These are phyloP conservation scores for Phytophthora rubi DNA, from an alignment of 352 stramenopile species.

Conservation along the genomic window DNA sequence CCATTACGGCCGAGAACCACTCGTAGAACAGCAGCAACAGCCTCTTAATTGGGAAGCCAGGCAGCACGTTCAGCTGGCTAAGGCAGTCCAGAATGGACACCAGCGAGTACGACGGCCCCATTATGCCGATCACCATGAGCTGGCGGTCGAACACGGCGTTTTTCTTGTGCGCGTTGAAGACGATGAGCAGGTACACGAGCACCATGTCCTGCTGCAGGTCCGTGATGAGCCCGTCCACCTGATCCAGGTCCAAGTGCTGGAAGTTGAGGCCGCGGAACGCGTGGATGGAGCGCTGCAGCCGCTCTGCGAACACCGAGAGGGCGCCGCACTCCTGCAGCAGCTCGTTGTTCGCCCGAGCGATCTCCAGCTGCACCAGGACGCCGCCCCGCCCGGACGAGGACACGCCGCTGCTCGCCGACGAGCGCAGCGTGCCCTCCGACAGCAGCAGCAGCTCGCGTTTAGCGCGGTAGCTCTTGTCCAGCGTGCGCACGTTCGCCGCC, in stretches of 20 bases:
- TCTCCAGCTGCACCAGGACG: constrained; percentile 56
- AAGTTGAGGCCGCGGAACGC: constrained; percentile 77
- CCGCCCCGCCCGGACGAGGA: constrained; percentile 22
- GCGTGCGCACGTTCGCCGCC: constrained; percentile 53
- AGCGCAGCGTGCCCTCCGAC: constrained; percentile 52
- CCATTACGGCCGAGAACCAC: constrained; percentile 69
- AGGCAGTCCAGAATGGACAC: constrained; percentile 80
- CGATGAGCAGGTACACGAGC: constrained; percentile 77
- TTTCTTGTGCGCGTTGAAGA: constrained; percentile 74
- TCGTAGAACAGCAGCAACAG: constrained; percentile 76
- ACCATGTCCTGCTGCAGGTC: constrained; percentile 82
- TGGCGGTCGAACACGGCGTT: constrained; percentile 74
- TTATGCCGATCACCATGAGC: constrained; percentile 70
- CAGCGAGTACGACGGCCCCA: constrained; percentile 59
- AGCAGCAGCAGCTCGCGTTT: constrained; percentile 75
- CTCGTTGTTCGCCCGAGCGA: constrained; percentile 69
- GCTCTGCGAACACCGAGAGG: constrained; percentile 65
- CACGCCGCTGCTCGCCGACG: constrained; percentile 16
- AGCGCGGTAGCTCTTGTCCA: constrained; percentile 76
- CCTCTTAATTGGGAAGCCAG: constrained; percentile 82
- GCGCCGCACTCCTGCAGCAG: constrained; percentile 77
- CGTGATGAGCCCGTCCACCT: constrained; percentile 64
- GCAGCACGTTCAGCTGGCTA: constrained; percentile 69
- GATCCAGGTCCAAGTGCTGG: constrained; percentile 72
- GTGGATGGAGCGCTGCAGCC: constrained; percentile 70